phyloP scores from a whole-genome alignment of 306 rosid genomes.

The Begonia peltatifolia region DNA sequence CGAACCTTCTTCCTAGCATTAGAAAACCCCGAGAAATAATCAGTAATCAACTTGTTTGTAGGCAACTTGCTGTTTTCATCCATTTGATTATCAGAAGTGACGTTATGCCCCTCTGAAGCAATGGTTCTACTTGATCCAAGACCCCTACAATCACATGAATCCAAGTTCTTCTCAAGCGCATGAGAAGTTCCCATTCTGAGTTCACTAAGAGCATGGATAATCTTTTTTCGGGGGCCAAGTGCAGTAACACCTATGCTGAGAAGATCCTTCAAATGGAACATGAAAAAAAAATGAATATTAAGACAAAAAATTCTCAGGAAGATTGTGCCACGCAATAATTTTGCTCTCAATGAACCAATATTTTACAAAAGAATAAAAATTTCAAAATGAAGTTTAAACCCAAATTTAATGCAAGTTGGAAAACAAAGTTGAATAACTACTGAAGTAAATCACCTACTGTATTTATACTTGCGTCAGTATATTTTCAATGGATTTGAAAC shows the following conservation, averaged over 20 bases:
- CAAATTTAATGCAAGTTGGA: too few species aligned
- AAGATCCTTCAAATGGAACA: constrained; percentile 45
- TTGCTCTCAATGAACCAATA: too few species aligned
- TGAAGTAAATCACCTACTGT: too few species aligned
- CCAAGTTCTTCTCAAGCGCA: constrained; percentile 18
- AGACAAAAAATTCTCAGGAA: neutral
- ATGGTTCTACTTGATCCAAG: constrained; percentile 21
- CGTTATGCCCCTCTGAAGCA: constrained; percentile 23
- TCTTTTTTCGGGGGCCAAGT: constrained; percentile 89
- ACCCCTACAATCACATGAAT: constrained; percentile 13
- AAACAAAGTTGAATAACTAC: too few species aligned
- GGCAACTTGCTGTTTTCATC: constrained; percentile 32
- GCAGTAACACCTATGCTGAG: constrained; percentile 58
- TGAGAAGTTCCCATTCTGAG: constrained; percentile 34
- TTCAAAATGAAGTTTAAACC: too few species aligned
- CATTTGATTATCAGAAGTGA: constrained; percentile 22
- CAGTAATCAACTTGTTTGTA: constrained; percentile 70
- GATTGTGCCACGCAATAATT: neutral
- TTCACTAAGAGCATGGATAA: constrained; percentile 45
- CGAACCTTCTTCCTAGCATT: constrained; percentile 34
- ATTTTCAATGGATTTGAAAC: too few species aligned
- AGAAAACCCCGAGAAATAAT: constrained; percentile 55
- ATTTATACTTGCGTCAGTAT: too few species aligned
- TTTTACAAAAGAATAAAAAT: too few species aligned
- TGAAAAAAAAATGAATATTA: constrained; percentile 4